These are phyloP conservation scores for Beauveria varroae DNA, from an alignment of 2,329 filamentous ascomycete genomes.

Conservation along the genomic window DNA sequence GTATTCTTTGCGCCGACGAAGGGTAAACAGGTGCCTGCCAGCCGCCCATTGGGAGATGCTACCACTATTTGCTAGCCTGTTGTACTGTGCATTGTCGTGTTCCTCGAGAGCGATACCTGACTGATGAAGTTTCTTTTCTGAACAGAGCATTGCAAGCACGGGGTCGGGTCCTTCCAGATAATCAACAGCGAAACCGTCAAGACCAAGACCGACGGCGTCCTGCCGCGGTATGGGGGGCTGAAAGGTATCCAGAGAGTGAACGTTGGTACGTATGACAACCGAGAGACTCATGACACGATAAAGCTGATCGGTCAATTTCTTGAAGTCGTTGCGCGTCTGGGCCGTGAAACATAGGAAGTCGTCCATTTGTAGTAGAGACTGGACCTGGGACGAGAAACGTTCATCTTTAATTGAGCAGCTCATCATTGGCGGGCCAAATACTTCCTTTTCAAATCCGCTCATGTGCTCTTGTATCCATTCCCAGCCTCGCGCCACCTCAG, in stretches of 20 bases:
- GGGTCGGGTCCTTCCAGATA: constrained; percentile 72
- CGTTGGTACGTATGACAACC: constrained; percentile 62
- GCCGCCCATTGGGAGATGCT: constrained; percentile 64
- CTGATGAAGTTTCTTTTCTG: constrained; percentile 59
- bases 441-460: constrained; percentile 60
- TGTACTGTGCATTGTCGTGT: constrained; percentile 59
- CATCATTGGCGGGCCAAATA: constrained; percentile 75
- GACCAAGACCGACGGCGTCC: constrained; percentile 51
- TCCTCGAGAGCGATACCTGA: constrained; percentile 58
- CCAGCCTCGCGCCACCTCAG: constrained; percentile 64
- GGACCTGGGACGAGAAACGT: constrained; percentile 51
- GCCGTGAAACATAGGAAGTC: constrained; percentile 65
- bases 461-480: constrained; percentile 73
- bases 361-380: constrained; percentile 41
- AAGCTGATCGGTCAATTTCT: constrained; percentile 59
- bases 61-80: constrained; percentile 50
- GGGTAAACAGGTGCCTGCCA: constrained; percentile 53
- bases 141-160: constrained; percentile 83
- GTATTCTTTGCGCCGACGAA: constrained; percentile 72
- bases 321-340: constrained; percentile 69
- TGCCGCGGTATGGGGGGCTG: constrained; percentile 44
- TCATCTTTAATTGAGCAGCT: constrained; percentile 72
- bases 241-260: constrained; percentile 44
- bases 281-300: constrained; percentile 57
- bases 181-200: constrained; percentile 76